phyloP scores from a whole-genome alignment of 148 eudicot genomes.

The Rhododendron ovatum region DNA sequence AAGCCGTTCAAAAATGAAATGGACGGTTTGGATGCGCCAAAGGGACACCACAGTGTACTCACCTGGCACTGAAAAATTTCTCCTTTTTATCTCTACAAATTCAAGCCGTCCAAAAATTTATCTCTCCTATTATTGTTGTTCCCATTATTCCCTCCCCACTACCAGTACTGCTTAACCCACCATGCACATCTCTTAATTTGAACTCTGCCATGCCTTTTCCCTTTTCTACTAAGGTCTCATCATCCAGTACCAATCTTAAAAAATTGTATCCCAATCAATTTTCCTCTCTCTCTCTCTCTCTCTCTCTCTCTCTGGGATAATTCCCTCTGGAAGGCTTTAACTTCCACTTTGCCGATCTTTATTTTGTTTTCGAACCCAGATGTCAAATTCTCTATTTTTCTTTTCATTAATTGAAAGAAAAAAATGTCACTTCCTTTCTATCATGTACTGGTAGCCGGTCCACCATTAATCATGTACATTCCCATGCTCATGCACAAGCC shows the following conservation, averaged over 20 bases:
- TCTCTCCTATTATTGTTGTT: neutral
- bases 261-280: too few relatives aligned
- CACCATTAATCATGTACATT: neutral
- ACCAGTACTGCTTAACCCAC: conserved; percentile 10
- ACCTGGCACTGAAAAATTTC: too few relatives aligned
- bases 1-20: too few relatives aligned
- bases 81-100: too few relatives aligned
- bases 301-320: neutral
- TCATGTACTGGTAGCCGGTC: neutral
- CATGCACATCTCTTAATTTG: conserved; percentile 1
- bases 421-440: too few relatives aligned
- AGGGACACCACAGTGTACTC: accelerated
- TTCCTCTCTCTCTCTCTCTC: neutral
- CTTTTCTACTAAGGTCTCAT: neutral
- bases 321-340: conserved; percentile 12
- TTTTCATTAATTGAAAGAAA: too few relatives aligned
- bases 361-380: too few relatives aligned
- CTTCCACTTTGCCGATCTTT: conserved; percentile 26
- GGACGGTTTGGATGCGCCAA: too few relatives aligned
- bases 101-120: too few relatives aligned
- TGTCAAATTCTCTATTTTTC: too few relatives aligned
- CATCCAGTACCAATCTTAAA: neutral
- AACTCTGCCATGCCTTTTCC: conserved; percentile 15
- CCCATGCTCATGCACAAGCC: too few relatives aligned
- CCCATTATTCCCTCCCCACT: conserved; percentile 7